These are phyloP conservation scores for Rubroboletus satanas DNA, from an alignment of 768 basidiomycete genomes.

Conservation along the genomic window DNA sequence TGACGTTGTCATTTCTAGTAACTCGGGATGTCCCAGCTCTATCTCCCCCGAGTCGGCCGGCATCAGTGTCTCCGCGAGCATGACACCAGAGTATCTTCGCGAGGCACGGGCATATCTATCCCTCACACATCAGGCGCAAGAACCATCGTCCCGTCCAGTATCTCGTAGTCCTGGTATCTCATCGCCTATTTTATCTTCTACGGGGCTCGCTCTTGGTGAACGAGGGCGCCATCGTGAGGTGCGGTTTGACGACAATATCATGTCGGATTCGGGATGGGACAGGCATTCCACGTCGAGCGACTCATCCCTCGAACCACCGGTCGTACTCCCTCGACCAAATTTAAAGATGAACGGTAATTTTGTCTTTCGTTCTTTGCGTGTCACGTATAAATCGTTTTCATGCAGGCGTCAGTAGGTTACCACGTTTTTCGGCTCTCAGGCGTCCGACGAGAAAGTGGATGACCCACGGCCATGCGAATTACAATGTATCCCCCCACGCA, in stretches of 20 bases:
- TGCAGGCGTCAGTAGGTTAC: constrained; percentile 29
- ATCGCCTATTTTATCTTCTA: constrained; percentile 31
- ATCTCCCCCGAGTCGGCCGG: constrained; percentile 34
- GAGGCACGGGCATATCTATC: constrained; percentile 33
- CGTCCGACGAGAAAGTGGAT: constrained; percentile 17
- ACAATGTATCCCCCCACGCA: background rate
- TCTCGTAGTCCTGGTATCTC: constrained; percentile 22
- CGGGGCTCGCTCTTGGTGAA: constrained; percentile 26
- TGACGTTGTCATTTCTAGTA: constrained; percentile 14
- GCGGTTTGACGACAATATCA: constrained; percentile 33
- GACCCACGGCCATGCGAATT: constrained; percentile 10
- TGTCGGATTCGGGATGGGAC: constrained; percentile 29
- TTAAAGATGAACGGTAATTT: constrained; percentile 20
- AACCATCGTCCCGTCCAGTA: constrained; percentile 6
- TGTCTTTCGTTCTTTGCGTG: background rate
- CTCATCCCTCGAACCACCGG: constrained; percentile 26
- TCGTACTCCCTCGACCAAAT: constrained; percentile 11
- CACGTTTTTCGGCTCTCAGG: constrained; percentile 29
- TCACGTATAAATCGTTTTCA: background rate
- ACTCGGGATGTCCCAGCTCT: constrained; percentile 27
- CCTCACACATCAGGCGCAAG: constrained; percentile 23
- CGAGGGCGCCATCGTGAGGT: constrained; percentile 32
- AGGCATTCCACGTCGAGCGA: constrained; percentile 30
- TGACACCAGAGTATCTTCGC: constrained; percentile 32
- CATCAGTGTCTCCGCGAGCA: constrained; percentile 28